Evolutionary conservation across 805 yeast genomes (phyloP).

Genomic region (Candida succiphila): DNA sequence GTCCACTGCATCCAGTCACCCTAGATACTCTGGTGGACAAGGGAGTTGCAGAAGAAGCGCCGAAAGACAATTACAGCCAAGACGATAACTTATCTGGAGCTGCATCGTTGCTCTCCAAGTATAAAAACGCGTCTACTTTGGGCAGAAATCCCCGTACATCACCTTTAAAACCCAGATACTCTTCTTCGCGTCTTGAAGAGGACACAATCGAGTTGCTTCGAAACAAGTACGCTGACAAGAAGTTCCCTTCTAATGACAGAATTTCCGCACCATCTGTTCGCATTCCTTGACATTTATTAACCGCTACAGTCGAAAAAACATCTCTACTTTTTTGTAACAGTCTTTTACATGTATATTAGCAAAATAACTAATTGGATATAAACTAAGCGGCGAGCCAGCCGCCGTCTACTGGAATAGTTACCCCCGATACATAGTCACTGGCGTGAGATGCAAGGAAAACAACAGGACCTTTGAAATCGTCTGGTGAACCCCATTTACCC

Average conservation of each 20-base stretch:
- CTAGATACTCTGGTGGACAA: too few relatives aligned
- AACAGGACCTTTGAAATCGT: constrained; percentile 34
- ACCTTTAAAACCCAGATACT: not conserved
- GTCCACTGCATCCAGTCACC: not conserved
- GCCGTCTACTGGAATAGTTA: constrained; percentile 43
- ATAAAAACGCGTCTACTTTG: not conserved
- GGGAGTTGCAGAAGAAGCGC: too few relatives aligned
- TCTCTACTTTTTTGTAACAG: too few relatives aligned
- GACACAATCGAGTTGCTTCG: not conserved
- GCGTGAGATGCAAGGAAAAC: constrained; percentile 40
- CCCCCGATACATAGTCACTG: constrained; percentile 40
- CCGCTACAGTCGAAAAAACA: too few relatives aligned
- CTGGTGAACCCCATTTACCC: constrained; percentile 38
- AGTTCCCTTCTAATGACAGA: not conserved
- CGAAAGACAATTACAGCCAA: too few relatives aligned
- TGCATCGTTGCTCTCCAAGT: too few relatives aligned
- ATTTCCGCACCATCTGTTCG: too few relatives aligned
- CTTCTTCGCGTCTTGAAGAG: not conserved
- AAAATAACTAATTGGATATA: too few relatives aligned
- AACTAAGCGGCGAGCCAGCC: constrained; percentile 48
- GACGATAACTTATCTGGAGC: too few relatives aligned
- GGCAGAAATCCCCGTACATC: not conserved
- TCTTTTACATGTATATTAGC: too few relatives aligned
- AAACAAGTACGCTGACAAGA: not conserved
- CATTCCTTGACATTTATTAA: too few relatives aligned